A percentile compares a stretch with the other conserved stretches of the same genome.
Evolutionary conservation across 129 eudicot species (phyloP).

Genomic region (Saposhnikovia divaricata): DNA sequence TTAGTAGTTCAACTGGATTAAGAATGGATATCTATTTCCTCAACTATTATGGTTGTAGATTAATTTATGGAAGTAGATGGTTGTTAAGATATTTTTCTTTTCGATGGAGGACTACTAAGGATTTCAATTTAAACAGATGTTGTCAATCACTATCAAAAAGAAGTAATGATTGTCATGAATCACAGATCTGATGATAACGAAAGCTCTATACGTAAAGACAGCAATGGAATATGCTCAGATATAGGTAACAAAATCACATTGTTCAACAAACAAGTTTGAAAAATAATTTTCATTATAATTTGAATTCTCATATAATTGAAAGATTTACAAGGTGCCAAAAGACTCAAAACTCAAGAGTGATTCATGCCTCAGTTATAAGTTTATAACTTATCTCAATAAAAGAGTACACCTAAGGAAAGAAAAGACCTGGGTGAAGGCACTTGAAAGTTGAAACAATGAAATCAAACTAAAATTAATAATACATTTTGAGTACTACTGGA

Average conservation of each 20-base stretch:
- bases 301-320: not conserved
- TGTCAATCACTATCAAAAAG: not conserved
- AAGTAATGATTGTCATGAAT: not conserved
- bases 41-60: not conserved
- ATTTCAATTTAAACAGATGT: not conserved
- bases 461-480: not conserved
- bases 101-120: not conserved
- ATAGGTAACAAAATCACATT: not conserved
- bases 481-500: not conserved
- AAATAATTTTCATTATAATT: not conserved
- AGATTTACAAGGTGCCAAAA: not conserved
- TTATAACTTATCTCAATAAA: not conserved
- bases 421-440: not conserved
- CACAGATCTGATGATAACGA: not conserved
- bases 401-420: conserved; percentile 7
- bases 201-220: not conserved
- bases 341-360: not conserved
- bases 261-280: not conserved
- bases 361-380: not conserved
- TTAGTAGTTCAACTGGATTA: not conserved
- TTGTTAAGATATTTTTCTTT: not conserved
- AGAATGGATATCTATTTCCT: not conserved
- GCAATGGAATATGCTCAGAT: not conserved
- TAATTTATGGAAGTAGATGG: not conserved
- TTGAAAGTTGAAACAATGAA: not conserved